Percentiles rank a stretch among this genome's conserved stretches.
These are phyloP conservation scores for Microcera coccophila DNA, from an alignment of 2,329 filamentous ascomycete species.

Conservation along the genomic window DNA sequence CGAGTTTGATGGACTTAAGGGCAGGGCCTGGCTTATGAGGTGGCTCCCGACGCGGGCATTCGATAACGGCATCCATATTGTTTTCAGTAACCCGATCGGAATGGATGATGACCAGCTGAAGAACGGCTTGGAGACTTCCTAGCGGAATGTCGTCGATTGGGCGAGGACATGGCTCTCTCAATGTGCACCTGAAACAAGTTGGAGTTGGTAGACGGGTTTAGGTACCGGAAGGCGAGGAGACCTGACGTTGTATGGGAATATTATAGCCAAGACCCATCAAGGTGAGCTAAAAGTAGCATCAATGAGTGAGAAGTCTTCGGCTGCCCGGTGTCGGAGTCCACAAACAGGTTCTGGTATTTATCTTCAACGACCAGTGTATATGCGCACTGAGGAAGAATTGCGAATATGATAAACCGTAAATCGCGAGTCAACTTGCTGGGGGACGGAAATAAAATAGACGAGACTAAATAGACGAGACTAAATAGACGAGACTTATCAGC, in stretches of 20 bases:
- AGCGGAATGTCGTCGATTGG: slow-evolving; percentile 12
- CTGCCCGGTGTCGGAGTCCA: too few relatives aligned
- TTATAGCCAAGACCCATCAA: slow-evolving; percentile 10
- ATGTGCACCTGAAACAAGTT: slow-evolving; percentile 17
- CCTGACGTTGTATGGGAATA: slow-evolving; percentile 12
- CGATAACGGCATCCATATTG: slow-evolving; percentile 16
- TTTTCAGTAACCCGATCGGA: slow-evolving; percentile 18
- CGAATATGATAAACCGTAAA: too few relatives aligned
- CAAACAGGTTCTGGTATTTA: too few relatives aligned
- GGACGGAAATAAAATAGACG: too few relatives aligned
- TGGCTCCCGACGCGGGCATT: slow-evolving; percentile 16
- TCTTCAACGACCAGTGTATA: too few relatives aligned
- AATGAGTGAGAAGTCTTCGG: slow-evolving; percentile 13
- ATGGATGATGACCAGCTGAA: slow-evolving; percentile 18
- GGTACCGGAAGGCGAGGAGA: slow-evolving; percentile 13
- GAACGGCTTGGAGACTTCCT: slow-evolving; percentile 18
- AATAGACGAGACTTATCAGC: too few relatives aligned
- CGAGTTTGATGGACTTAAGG: slow-evolving; percentile 18
- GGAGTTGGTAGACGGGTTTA: slow-evolving; percentile 10
- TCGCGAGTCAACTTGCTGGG: too few relatives aligned
- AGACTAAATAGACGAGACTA: too few relatives aligned
- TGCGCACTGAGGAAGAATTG: too few relatives aligned
- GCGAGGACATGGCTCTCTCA: slow-evolving; percentile 13
- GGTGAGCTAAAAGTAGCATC: slow-evolving; percentile 12
- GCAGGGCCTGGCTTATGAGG: slow-evolving; percentile 18